Conservation (phyloP, 2,329 filamentous ascomycete species). For the Pseudogymnoascus sp. region DNA sequence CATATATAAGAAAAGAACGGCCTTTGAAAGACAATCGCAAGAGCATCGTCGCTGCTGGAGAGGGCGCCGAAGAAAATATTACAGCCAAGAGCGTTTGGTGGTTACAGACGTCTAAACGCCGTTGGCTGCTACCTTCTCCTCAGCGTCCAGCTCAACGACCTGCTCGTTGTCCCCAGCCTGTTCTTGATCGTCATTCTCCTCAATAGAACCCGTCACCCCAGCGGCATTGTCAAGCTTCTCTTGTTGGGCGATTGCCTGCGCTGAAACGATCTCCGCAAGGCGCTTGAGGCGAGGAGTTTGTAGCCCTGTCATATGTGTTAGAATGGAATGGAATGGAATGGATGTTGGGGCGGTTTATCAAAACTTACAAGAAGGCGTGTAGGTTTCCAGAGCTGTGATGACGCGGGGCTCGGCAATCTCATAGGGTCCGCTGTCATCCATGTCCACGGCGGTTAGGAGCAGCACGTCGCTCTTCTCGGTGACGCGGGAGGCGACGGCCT, state of each 20-base stretch:
- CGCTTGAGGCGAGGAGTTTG: slow-evolving; percentile 94
- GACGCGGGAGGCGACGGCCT: slow-evolving; percentile 91
- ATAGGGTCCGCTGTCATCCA: slow-evolving; percentile 98
- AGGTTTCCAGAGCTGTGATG: slow-evolving; percentile 94
- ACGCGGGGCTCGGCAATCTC: slow-evolving; percentile 95
- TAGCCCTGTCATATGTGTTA: slow-evolving; percentile 54
- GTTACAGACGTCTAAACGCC: not conserved
- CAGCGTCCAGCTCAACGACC: not conserved
- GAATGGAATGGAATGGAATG: slow-evolving; percentile 12
- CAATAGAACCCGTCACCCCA: slow-evolving; percentile 21
- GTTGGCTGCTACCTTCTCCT: not conserved
- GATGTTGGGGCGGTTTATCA: not conserved
- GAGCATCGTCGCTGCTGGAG: no score
- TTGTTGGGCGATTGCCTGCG: slow-evolving; percentile 92
- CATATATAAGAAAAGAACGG: not conserved
- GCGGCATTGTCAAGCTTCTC: slow-evolving; percentile 58
- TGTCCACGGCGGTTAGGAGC: slow-evolving; percentile 87
- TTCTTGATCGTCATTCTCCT: slow-evolving; percentile 34
- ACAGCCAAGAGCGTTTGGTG: not conserved
- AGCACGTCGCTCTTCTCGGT: slow-evolving; percentile 98
- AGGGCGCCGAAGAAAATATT: not conserved
- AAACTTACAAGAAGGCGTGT: slow-evolving; percentile 87
- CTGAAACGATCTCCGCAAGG: slow-evolving; percentile 94
- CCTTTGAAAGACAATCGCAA: not conserved
- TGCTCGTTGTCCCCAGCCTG: not conserved